Percentiles rank a stretch among this genome's conserved stretches.
phyloP scores from a whole-genome alignment of 2,329 filamentous ascomycete species.

The Daldinia sp. region DNA sequence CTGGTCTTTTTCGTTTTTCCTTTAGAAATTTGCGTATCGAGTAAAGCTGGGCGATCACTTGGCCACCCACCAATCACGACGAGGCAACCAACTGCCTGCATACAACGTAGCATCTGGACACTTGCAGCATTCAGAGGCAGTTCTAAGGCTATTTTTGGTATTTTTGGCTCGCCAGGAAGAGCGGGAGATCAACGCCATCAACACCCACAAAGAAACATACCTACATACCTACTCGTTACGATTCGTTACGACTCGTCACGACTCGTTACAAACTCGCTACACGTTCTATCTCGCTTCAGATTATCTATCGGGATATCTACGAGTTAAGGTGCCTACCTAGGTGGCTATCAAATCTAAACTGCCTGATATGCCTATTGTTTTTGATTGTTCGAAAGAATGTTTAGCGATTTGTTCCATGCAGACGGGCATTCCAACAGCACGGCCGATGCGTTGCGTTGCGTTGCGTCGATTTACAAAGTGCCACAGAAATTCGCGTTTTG shows the following conservation, averaged over 20 bases:
- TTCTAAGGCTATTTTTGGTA: constrained; percentile 34
- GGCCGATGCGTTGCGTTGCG: constrained; percentile 7
- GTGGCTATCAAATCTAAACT: constrained; percentile 20
- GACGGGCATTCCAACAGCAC: constrained; percentile 28
- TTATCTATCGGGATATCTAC: neutral
- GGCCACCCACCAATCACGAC: constrained; percentile 21
- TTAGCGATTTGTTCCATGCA: constrained; percentile 31
- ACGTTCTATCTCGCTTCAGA: neutral
- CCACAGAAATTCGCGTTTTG: constrained; percentile 27
- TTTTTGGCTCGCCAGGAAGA: constrained; percentile 26
- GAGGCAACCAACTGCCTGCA: constrained; percentile 26
- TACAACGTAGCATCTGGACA: constrained; percentile 36
- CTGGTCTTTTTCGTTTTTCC: too few species aligned
- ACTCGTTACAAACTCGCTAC: too few species aligned
- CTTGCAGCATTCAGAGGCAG: constrained; percentile 7
- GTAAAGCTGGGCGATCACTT: constrained; percentile 26
- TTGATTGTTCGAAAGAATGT: constrained; percentile 28
- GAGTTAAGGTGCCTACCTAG: too few species aligned
- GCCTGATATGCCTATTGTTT: constrained; percentile 18
- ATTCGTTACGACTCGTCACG: too few species aligned
- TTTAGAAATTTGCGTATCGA: constrained; percentile 16
- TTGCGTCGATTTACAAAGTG: constrained; percentile 6
- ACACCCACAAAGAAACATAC: neutral
- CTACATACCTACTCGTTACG: constrained; percentile 9
- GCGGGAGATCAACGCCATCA: constrained; percentile 32